phyloP scores from a whole-genome alignment of 208 protist species.

The Blechomonas ayalai region DNA sequence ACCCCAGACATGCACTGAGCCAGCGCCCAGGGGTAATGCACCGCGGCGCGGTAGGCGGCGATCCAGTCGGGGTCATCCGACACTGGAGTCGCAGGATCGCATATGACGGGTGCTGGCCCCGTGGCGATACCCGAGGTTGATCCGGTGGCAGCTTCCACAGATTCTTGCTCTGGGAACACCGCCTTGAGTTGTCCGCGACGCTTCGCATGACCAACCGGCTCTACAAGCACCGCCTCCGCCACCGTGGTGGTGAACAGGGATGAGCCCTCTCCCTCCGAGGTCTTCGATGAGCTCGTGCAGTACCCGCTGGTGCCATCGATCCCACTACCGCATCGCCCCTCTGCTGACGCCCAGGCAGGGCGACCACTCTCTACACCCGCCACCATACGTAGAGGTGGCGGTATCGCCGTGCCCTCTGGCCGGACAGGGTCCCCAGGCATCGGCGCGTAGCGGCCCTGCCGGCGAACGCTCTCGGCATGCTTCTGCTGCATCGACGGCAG shows the following conservation, averaged over 20 bases:
- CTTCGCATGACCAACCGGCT: too few species aligned
- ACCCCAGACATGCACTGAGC: too few species aligned
- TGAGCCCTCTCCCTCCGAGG: too few species aligned
- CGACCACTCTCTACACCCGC: not conserved
- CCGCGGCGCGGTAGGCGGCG: constrained; percentile 12
- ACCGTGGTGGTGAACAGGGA: constrained; percentile 13
- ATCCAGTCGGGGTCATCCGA: not conserved
- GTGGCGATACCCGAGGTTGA: too few species aligned
- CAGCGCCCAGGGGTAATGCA: constrained; percentile 22
- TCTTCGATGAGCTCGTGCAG: too few species aligned
- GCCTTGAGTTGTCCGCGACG: too few species aligned
- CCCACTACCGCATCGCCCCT: not conserved
- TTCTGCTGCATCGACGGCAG: constrained; percentile 60
- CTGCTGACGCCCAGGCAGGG: not conserved
- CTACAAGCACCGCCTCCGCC: constrained; percentile 17
- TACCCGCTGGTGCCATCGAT: too few species aligned
- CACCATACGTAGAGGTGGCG: constrained; percentile 67
- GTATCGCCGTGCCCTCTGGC: constrained; percentile 46
- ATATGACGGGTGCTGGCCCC: too few species aligned
- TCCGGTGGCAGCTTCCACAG: too few species aligned
- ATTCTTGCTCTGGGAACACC: too few species aligned
- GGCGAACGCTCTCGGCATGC: constrained; percentile 42
- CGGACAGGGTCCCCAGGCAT: constrained; percentile 55
- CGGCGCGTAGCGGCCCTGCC: constrained; percentile 52
- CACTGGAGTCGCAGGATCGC: not conserved